Conservation (phyloP, 352 stramenopile genomes). For the Pythium guiyangense region DNA sequence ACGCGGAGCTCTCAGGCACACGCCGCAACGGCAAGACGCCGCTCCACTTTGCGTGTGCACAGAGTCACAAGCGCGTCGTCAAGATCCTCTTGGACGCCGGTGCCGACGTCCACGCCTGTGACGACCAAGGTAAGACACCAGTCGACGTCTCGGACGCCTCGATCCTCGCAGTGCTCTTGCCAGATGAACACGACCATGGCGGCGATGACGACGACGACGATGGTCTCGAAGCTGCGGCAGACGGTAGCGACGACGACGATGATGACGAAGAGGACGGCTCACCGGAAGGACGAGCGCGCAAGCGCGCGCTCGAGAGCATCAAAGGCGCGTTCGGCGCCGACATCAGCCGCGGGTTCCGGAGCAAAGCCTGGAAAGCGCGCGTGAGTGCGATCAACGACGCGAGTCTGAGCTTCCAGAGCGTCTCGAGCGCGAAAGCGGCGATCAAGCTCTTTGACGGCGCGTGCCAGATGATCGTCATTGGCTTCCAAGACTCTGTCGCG, state of each 20-base stretch:
- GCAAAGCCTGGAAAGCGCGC: conserved; percentile 58
- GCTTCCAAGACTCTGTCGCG: conserved; percentile 51
- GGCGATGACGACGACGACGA: conserved; percentile 18
- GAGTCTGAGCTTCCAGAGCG: conserved; percentile 42
- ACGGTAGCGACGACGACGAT: conserved; percentile 19
- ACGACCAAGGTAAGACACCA: conserved; percentile 52
- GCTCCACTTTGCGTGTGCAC: conserved; percentile 63
- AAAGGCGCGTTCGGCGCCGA: conserved; percentile 48
- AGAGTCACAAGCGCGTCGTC: conserved; percentile 58
- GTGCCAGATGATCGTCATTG: conserved; percentile 52
- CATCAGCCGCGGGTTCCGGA: conserved; percentile 41
- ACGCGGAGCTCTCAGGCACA: conserved; percentile 63
- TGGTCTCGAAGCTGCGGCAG: conserved; percentile 19
- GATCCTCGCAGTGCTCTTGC: conserved; percentile 44
- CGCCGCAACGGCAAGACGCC: conserved; percentile 68
- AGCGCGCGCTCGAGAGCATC: conserved; percentile 19
- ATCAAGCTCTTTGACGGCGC: conserved; percentile 63
- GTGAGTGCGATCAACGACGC: conserved; percentile 52
- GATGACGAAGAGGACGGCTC: conserved; percentile 37
- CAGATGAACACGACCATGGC: conserved; percentile 27
- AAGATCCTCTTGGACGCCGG: conserved; percentile 67
- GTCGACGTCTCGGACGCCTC: conserved; percentile 52
- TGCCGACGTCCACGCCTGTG: conserved; percentile 56
- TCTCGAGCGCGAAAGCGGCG: conserved; percentile 24
- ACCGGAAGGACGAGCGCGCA: conserved; percentile 7